Conservation (phyloP, 1,284 basidiomycete species). For the Baeospora myosura region DNA sequence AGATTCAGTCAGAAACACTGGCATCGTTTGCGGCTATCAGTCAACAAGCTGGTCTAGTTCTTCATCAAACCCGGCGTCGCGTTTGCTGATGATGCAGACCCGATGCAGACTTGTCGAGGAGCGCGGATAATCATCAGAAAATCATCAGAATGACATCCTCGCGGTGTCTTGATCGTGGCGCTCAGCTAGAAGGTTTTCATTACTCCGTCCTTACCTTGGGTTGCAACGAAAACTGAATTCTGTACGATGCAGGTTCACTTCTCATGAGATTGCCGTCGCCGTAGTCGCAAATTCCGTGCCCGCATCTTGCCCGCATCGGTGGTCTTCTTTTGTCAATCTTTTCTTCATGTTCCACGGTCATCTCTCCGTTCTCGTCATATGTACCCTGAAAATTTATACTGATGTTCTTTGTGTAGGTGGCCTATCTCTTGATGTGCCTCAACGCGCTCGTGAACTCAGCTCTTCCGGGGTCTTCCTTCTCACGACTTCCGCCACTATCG, state of each 20-base stretch:
- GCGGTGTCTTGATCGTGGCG: slow-evolving; percentile 36
- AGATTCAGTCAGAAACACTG: slow-evolving; percentile 37
- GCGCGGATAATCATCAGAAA: slow-evolving; percentile 40
- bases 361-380: too few species aligned
- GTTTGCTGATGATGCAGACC: slow-evolving; percentile 39
- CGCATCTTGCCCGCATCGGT: too few species aligned
- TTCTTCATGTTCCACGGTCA: too few species aligned
- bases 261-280: too few species aligned
- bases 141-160: slow-evolving; percentile 39
- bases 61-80: slow-evolving; percentile 50
- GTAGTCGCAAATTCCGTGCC: too few species aligned
- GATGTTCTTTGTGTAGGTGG: too few species aligned
- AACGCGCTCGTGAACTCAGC: slow-evolving; percentile 29
- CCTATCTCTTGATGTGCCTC: slow-evolving; percentile 27
- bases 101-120: slow-evolving; percentile 38
- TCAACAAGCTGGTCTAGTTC: slow-evolving; percentile 40
- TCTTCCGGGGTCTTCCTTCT: slow-evolving; percentile 24
- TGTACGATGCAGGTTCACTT: too few species aligned
- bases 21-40: slow-evolving; percentile 40
- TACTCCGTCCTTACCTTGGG: too few species aligned
- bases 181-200: slow-evolving; percentile 46
- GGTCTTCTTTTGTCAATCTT: slow-evolving; percentile 19
- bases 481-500: slow-evolving; percentile 33
- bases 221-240: too few species aligned
- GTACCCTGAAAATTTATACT: too few species aligned